Percentiles rank a stretch among this genome's conserved stretches.
phyloP scores from a whole-genome alignment of 2,329 filamentous ascomycete species.

The Alternaria sp. region DNA sequence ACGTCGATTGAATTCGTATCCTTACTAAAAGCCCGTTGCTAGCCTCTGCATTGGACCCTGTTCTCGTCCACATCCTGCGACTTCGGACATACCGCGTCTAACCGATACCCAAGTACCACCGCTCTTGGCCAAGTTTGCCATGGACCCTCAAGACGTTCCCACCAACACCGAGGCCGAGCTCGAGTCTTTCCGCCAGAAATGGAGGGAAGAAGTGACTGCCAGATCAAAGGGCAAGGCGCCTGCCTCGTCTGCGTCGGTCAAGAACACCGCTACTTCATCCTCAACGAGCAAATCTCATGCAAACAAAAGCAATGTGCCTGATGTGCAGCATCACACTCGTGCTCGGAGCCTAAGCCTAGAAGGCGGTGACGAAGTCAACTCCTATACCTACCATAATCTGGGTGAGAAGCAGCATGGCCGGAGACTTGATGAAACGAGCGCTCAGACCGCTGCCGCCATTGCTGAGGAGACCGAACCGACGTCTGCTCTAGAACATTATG shows the following conservation, averaged over 20 bases:
- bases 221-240: constrained; percentile 52
- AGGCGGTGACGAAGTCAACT: constrained; percentile 52
- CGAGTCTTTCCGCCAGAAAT: constrained; percentile 84
- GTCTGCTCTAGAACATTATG: constrained; percentile 91
- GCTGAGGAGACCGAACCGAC: constrained; percentile 61
- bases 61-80: constrained; percentile 29
- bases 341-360: constrained; percentile 40
- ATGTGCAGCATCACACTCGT: constrained; percentile 32
- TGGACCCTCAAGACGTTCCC: constrained; percentile 28
- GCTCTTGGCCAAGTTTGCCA: constrained; percentile 20
- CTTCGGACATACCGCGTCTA: constrained; percentile 37
- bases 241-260: constrained; percentile 14
- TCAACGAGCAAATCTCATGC: constrained; percentile 31
- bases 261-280: constrained; percentile 24
- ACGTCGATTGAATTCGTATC: constrained; percentile 28
- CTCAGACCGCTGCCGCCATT: constrained; percentile 40
- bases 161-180: constrained; percentile 69
- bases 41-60: constrained; percentile 17
- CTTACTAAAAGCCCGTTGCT: constrained; percentile 23
- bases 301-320: constrained; percentile 36
- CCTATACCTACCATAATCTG: constrained; percentile 56
- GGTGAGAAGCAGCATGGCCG: constrained; percentile 57
- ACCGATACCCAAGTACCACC: constrained; percentile 30
- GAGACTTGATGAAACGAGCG: constrained; percentile 54
- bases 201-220: constrained; percentile 79